A percentile compares a stretch with the other conserved stretches of the same genome.
phyloP scores from a whole-genome alignment of 495 filamentous ascomycete species.

The Terfezia claveryi region DNA sequence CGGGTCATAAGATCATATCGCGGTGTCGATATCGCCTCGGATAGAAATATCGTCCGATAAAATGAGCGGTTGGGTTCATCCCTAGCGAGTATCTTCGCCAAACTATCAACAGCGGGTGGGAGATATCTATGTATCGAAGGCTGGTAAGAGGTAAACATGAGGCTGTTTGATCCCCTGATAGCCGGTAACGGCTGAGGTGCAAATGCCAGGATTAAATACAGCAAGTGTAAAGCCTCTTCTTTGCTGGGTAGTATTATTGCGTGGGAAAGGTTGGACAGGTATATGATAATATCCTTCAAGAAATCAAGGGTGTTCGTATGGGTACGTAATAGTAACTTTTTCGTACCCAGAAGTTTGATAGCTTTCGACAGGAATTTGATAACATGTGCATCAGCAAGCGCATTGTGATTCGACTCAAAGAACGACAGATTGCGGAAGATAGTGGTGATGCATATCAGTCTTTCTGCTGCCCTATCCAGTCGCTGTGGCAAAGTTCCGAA shows the following conservation, averaged over 20 bases:
- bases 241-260: slow-evolving; percentile 61
- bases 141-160: slow-evolving; percentile 63
- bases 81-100: slow-evolving; percentile 78
- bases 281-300: slow-evolving; percentile 83
- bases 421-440: slow-evolving; percentile 88
- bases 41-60: slow-evolving; percentile 57
- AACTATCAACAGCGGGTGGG: slow-evolving; percentile 64
- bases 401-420: slow-evolving; percentile 44
- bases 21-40: slow-evolving; percentile 34
- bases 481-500: slow-evolving; percentile 65
- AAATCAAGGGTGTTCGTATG: slow-evolving; percentile 72
- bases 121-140: slow-evolving; percentile 69
- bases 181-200: slow-evolving; percentile 47
- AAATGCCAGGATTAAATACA: slow-evolving; percentile 81
- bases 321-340: slow-evolving; percentile 62
- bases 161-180: slow-evolving; percentile 27
- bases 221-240: slow-evolving; percentile 66
- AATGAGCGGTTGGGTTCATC: slow-evolving; percentile 80
- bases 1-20: slow-evolving; percentile 69
- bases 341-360: slow-evolving; percentile 71
- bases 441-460: slow-evolving; percentile 73
- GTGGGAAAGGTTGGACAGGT: slow-evolving; percentile 69
- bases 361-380: slow-evolving; percentile 59
- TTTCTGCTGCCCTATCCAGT: slow-evolving; percentile 66
- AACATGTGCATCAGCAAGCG: slow-evolving; percentile 50